Evolutionary conservation across 257 asterid genomes (phyloP).

Genomic region (Nicotiana noctiflora): DNA sequence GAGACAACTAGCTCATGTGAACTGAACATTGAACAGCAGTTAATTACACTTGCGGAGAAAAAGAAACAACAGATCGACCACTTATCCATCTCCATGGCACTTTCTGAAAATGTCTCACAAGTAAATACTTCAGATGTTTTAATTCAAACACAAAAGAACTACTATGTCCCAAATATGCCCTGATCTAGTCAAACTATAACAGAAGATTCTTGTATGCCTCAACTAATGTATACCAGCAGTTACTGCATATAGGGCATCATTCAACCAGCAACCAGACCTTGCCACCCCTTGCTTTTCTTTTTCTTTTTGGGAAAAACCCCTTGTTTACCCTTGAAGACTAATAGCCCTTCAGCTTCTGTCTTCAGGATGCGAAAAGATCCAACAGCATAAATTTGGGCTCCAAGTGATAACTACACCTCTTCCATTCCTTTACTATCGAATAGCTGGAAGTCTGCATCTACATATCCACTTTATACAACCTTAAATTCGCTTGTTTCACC

Average conservation of each 20-base stretch:
- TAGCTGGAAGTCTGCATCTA: neutral
- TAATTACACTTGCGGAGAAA: too few species aligned
- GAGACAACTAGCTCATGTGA: too few species aligned
- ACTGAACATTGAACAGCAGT: too few species aligned
- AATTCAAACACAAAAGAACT: neutral
- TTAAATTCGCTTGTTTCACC: neutral
- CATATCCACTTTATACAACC: neutral
- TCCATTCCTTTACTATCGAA: neutral
- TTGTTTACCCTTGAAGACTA: neutral
- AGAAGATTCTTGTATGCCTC: neutral
- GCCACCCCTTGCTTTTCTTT: neutral
- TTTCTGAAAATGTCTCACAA: neutral
- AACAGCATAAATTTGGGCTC: neutral
- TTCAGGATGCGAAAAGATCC: neutral
- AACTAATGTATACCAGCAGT: neutral
- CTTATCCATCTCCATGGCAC: neutral
- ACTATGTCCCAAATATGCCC: neutral
- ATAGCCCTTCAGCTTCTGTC: neutral
- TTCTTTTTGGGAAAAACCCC: neutral
- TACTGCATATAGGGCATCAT: neutral
- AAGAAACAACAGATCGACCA: neutral
- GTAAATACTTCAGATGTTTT: neutral
- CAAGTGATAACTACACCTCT: neutral
- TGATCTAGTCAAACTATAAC: neutral
- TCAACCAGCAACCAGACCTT: neutral